Evolutionary conservation across 768 basidiomycete genomes (phyloP).

Genomic region (Leccinellum luteum): DNA sequence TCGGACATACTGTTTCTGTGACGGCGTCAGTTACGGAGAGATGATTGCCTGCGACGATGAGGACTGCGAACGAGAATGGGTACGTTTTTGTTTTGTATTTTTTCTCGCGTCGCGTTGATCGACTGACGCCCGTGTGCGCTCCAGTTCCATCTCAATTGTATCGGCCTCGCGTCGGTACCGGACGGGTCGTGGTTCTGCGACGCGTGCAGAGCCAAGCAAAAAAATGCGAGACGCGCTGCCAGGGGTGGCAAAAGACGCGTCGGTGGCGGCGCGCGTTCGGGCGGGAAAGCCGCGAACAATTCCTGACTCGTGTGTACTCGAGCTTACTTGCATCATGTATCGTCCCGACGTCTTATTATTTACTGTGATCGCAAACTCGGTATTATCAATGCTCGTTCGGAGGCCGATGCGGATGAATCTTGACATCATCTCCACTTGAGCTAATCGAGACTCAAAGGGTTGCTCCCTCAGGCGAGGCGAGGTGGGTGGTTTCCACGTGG

Average conservation of each 20-base stretch:
- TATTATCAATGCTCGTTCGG: too few relatives aligned
- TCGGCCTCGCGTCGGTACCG: constrained; percentile 63
- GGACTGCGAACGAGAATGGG: constrained; percentile 87
- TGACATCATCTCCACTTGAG: too few relatives aligned
- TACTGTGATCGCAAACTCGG: constrained; percentile 24
- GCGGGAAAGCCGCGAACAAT: constrained; percentile 29
- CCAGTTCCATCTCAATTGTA: constrained; percentile 80
- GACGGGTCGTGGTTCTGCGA: constrained; percentile 79
- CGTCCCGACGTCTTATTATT: constrained; percentile 17
- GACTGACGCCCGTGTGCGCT: constrained; percentile 1
- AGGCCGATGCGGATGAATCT: too few relatives aligned
- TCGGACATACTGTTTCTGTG: constrained; percentile 82
- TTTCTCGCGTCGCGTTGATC: background rate
- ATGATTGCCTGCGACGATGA: constrained; percentile 93
- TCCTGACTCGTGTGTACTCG: constrained; percentile 18
- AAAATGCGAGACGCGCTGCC: constrained; percentile 47
- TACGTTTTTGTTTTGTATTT: constrained; percentile 35
- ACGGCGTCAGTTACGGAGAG: constrained; percentile 82
- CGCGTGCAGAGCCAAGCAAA: constrained; percentile 54
- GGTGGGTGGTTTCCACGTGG: background rate
- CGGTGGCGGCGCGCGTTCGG: constrained; percentile 32
- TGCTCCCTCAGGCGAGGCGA: too few relatives aligned
- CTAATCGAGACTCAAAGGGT: too few relatives aligned
- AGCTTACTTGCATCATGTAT: constrained; percentile 13
- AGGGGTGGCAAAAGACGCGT: constrained; percentile 53